Base-by-base conservation (phyloP, 495 filamentous ascomycete species). In the Aspergillus olivimuriae region DNA sequence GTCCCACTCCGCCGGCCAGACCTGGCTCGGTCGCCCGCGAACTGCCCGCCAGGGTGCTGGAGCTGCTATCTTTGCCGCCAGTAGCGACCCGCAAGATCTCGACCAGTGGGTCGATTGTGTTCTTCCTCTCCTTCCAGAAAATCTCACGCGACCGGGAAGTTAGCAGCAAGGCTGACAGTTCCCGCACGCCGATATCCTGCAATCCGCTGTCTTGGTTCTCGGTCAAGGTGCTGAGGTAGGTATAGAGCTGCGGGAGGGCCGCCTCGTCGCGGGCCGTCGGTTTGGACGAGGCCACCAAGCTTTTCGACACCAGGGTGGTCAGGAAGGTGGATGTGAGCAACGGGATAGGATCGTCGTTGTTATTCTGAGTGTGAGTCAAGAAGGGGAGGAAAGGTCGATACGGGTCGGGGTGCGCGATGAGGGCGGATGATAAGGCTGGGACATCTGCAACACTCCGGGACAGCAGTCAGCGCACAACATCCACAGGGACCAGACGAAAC, bases 171-270 rank as follows among this genome's bases (percentile, higher is more conserved):
- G 84, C 77, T 23, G 94, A 95, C 65, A 94, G 92, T 60, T 87
- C 80, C 60, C 89, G 84, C 8, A 97, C 89, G 4, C 88, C 91
- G 61, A 96, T 95, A 55, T 99, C 94, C 62, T 97, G 92, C 16
- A 95, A 74, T 15, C 87, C 88, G 43, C 85, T 86, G 56, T 89
- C 89, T 38, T 86, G 74, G 57, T 80, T 87, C 66, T 87, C 86
- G 41, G 85, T 82, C 41, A 75, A 70, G 30, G 77, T 76, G n/a
- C 87, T 83, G 30, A 97, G 78, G 65, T 95, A 96, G 56, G 71
- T 79, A 66, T 90, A 90, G 22, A 97, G 70, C 55, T 86, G 73
- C n/a, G 89, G 83, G 31, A 97, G 72, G 18, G 92, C 89, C 52
- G 84, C 76, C n/a, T 83, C 74, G 26, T 85, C 85, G 18, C 75